Percentiles rank a stretch among this genome's conserved stretches.
Evolutionary conservation across 2,329 filamentous ascomycete species (phyloP).

Genomic region (Colletotrichum spinosum): DNA sequence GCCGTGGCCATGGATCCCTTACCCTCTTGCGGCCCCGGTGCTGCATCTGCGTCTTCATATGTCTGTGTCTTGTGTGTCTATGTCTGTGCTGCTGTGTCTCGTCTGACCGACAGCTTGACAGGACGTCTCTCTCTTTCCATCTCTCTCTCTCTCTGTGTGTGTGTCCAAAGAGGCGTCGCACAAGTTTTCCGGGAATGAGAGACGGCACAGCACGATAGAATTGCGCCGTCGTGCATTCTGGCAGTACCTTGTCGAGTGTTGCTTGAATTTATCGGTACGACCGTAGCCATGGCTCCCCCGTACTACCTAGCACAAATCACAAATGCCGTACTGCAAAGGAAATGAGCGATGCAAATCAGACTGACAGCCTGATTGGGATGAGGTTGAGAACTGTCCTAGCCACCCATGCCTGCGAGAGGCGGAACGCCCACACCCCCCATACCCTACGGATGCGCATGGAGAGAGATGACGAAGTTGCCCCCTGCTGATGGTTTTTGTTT

Average conservation of each 20-base stretch:
- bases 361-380: slow-evolving; percentile 1
- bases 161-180: neutral
- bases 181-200: slow-evolving; percentile 4
- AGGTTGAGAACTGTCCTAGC: slow-evolving; percentile 3
- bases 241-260: slow-evolving; percentile 14
- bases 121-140: neutral
- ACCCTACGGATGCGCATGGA: neutral
- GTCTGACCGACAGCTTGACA: neutral
- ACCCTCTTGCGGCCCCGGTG: slow-evolving; percentile 9
- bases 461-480: slow-evolving; percentile 29
- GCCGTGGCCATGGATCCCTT: slow-evolving; percentile 29
- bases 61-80: slow-evolving; percentile 2
- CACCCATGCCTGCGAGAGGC: slow-evolving; percentile 19
- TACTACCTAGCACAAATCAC: neutral
- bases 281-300: neutral
- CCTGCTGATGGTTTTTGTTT: slow-evolving; percentile 15
- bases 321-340: slow-evolving; percentile 11
- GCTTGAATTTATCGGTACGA: neutral
- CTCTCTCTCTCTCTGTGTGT: slow-evolving; percentile 9
- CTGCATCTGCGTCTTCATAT: slow-evolving; percentile 1
- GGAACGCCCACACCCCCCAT: slow-evolving; percentile 7
- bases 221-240: slow-evolving; percentile 19
- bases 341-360: slow-evolving; percentile 21
- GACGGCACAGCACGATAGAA: slow-evolving; percentile 15
- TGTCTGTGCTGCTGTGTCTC: slow-evolving; percentile 1